Percentiles rank a stretch among this genome's conserved stretches.
Conservation (phyloP, 106 monocot species). For the Acorus calamus region DNA sequence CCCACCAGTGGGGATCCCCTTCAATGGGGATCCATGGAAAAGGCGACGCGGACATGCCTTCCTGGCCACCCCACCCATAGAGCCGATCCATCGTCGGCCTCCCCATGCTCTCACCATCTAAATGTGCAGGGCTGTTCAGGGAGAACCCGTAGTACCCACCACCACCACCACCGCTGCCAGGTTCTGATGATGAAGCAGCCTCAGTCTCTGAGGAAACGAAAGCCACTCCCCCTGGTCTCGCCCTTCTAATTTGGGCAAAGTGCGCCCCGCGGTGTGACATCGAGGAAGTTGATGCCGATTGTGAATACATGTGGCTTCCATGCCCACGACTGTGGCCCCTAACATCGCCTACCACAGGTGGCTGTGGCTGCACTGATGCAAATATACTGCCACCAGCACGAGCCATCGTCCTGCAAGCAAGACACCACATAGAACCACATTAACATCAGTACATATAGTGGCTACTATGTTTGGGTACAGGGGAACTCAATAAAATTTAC, state of each 20-base stretch:
- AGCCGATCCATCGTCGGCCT: conserved; percentile 23
- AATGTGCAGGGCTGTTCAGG: conserved; percentile 11
- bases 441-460: no score
- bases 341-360: conserved; percentile 25
- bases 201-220: conserved; percentile 21
- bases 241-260: conserved; percentile 20
- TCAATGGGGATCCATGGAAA: conserved; percentile 64
- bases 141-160: conserved; percentile 31
- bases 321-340: conserved; percentile 20
- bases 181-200: conserved; percentile 10
- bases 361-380: conserved; percentile 7
- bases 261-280: conserved; percentile 1
- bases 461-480: no score
- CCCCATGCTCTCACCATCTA: conserved; percentile 19
- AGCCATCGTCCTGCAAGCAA: conserved; percentile 19
- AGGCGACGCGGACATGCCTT: conserved; percentile 8
- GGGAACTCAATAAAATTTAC: background rate
- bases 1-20: conserved; percentile 55
- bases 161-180: conserved; percentile 13
- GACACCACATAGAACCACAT: no score
- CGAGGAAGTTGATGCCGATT: conserved; percentile 25
- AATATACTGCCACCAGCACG: conserved; percentile 25
- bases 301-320: conserved; percentile 31
- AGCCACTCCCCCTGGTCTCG: conserved; percentile 29
- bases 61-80: conserved; percentile 30